phyloP scores from a whole-genome alignment of 2,329 filamentous ascomycete genomes.

The Podosphaera xanthii region DNA sequence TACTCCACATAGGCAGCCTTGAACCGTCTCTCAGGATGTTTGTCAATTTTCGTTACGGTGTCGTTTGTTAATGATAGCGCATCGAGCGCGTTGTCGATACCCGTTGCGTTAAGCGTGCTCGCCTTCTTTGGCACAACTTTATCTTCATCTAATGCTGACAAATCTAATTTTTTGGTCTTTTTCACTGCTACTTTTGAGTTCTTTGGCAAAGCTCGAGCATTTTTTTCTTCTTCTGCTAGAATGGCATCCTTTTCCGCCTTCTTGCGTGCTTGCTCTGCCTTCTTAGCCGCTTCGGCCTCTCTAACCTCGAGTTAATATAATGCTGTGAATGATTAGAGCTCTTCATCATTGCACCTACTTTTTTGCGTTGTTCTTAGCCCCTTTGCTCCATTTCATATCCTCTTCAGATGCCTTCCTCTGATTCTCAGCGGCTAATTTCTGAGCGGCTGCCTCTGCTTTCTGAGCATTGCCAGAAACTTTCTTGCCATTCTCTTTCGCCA shows the following conservation, averaged over 20 bases:
- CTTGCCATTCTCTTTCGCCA: conserved; percentile 54
- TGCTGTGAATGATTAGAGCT: not conserved
- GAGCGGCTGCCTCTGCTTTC: conserved; percentile 71
- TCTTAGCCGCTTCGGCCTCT: conserved; percentile 66
- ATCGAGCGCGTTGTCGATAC: conserved; percentile 86
- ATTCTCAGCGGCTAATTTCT: conserved; percentile 52
- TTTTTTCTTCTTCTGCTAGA: conserved; percentile 67
- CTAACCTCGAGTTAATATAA: conserved; percentile 22
- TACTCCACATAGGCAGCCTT: conserved; percentile 68
- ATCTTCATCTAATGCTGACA: conserved; percentile 48
- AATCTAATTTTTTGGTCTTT: conserved; percentile 46
- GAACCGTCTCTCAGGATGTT: conserved; percentile 70
- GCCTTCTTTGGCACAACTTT: conserved; percentile 18
- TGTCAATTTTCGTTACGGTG: conserved; percentile 50
- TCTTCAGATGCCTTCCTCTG: conserved; percentile 44
- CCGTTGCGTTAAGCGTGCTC: conserved; percentile 50
- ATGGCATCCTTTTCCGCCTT: conserved; percentile 81
- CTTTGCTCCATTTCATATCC: conserved; percentile 60
- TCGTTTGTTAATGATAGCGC: conserved; percentile 44
- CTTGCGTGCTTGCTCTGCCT: conserved; percentile 59
- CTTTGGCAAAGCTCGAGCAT: conserved; percentile 42
- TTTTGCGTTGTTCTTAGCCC: conserved; percentile 64
- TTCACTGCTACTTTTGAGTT: conserved; percentile 46
- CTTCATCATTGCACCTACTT: conserved; percentile 37
- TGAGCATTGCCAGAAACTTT: conserved; percentile 76